Evolutionary conservation across 1,284 basidiomycete species (phyloP).

Genomic region (Trametes sp.): DNA sequence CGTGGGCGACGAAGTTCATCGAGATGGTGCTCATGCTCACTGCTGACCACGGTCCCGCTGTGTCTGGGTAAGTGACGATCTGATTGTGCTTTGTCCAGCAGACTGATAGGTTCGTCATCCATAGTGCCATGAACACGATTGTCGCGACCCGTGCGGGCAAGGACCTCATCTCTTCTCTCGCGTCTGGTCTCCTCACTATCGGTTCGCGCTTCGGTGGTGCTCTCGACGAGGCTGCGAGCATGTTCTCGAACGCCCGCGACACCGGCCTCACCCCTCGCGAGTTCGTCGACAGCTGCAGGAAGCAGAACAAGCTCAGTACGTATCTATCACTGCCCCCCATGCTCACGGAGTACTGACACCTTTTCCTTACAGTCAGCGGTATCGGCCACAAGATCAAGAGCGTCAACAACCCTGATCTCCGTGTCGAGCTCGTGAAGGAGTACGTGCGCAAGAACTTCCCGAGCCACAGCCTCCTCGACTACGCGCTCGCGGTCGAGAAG

Average conservation of each 20-base stretch:
- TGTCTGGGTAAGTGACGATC: slow-evolving; percentile 67
- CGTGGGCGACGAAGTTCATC: slow-evolving; percentile 94
- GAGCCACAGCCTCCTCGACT: slow-evolving; percentile 91
- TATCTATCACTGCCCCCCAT: slow-evolving; percentile 29
- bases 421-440: slow-evolving; percentile 98
- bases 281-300: slow-evolving; percentile 96
- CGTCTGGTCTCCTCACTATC: slow-evolving; percentile 96
- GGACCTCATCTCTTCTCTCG: slow-evolving; percentile 96
- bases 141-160: slow-evolving; percentile 99
- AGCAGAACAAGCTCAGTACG: slow-evolving; percentile 94
- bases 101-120: slow-evolving; percentile 30
- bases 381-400: slow-evolving; percentile 99
- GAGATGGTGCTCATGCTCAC: slow-evolving; percentile 99
- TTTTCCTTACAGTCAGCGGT: slow-evolving; percentile 79
- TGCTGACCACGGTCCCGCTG: slow-evolving; percentile 97
- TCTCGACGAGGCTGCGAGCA: slow-evolving; percentile 95
- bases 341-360: slow-evolving; percentile 13
- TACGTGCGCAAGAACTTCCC: slow-evolving; percentile 98
- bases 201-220: slow-evolving; percentile 99
- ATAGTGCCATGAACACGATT: slow-evolving; percentile 99
- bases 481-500: slow-evolving; percentile 98
- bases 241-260: slow-evolving; percentile 94
- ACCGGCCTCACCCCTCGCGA: slow-evolving; percentile 95
- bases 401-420: slow-evolving; percentile 95
- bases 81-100: neutral